phyloP scores from a whole-genome alignment of 140 eudicot genomes.

The Oenanthe javanica region DNA sequence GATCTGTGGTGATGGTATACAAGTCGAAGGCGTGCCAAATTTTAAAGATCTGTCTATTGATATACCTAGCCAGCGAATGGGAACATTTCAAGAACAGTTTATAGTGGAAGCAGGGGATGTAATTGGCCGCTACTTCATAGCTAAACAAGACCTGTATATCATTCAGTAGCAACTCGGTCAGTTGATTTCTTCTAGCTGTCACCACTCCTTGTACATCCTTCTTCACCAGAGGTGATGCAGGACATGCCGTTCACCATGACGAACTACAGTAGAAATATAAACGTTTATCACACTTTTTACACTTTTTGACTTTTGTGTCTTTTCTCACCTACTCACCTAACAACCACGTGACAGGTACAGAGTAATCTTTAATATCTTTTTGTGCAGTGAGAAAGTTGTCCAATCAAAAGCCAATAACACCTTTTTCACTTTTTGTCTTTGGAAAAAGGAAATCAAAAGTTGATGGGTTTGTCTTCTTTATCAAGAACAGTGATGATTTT shows the following conservation, averaged over 20 bases:
- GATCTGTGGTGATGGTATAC: slow-evolving; percentile 93
- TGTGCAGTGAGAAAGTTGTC: too few relatives aligned
- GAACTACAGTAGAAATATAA: background rate
- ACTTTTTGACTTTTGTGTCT: too few relatives aligned
- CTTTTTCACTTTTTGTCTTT: too few relatives aligned
- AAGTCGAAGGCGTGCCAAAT: slow-evolving; percentile 83
- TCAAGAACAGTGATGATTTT: too few relatives aligned
- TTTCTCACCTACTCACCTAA: too few relatives aligned
- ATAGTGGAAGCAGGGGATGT: slow-evolving; percentile 51
- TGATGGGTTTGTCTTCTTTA: too few relatives aligned
- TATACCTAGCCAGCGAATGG: slow-evolving; percentile 70
- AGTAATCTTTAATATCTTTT: too few relatives aligned
- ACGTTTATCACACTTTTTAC: too few relatives aligned
- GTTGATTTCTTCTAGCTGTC: background rate
- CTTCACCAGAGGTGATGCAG: background rate
- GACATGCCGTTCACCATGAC: background rate
- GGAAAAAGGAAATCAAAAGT: too few relatives aligned
- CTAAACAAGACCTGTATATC: slow-evolving; percentile 75
- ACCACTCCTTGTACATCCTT: background rate
- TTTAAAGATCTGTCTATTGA: slow-evolving; percentile 76
- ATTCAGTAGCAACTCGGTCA: slow-evolving; percentile 29
- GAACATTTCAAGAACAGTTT: slow-evolving; percentile 90
- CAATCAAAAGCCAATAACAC: too few relatives aligned
- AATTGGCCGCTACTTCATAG: slow-evolving; percentile 65
- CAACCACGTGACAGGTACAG: background rate